Conservation (phyloP, 495 filamentous ascomycete genomes). For the Talaromyces wortmannii region DNA sequence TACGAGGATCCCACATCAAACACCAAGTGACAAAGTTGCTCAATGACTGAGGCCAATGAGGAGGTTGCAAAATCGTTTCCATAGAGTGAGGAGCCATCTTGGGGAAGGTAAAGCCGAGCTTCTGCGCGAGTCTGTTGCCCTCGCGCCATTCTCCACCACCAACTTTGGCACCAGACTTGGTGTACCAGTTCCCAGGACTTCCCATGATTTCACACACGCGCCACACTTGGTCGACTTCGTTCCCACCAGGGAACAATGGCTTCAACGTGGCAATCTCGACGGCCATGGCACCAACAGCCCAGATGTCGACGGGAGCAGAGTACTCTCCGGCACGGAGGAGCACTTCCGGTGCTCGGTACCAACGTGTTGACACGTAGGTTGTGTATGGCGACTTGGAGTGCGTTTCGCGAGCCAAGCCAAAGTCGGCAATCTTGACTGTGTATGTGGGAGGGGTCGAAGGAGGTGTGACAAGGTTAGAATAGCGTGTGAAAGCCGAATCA, state of each 20-base stretch:
- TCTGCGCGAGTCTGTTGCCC: slow-evolving; percentile 83
- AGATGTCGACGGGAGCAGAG: slow-evolving; percentile 97
- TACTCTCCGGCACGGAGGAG: slow-evolving; percentile 93
- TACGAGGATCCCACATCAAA: slow-evolving; percentile 98
- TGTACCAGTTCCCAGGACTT: slow-evolving; percentile 96
- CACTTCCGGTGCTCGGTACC: slow-evolving; percentile 98
- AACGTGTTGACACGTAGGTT: slow-evolving; percentile 96
- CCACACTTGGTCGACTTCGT: slow-evolving; percentile 99
- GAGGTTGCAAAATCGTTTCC: slow-evolving; percentile 84
- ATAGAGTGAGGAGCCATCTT: slow-evolving; percentile 98
- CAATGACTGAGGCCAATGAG: slow-evolving; percentile 86
- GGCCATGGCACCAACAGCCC: slow-evolving; percentile 98
- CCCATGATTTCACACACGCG: slow-evolving; percentile 99
- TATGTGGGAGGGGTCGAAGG: slow-evolving; percentile 90
- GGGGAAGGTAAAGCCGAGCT: slow-evolving; percentile 97
- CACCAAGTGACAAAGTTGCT: slow-evolving; percentile 97
- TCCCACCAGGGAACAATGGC: slow-evolving; percentile 93
- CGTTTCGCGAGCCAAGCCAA: slow-evolving; percentile 95
- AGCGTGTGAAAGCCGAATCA: slow-evolving; percentile 80
- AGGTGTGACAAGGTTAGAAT: slow-evolving; percentile 88
- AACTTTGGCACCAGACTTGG: slow-evolving; percentile 75
- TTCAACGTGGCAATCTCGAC: slow-evolving; percentile 97
- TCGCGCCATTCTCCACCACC: slow-evolving; percentile 98
- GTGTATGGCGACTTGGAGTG: slow-evolving; percentile 95
- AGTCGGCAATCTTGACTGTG: slow-evolving; percentile 98